Evolutionary conservation across 495 filamentous ascomycete genomes (phyloP).

Genomic region (Hypoxylon trugodes): DNA sequence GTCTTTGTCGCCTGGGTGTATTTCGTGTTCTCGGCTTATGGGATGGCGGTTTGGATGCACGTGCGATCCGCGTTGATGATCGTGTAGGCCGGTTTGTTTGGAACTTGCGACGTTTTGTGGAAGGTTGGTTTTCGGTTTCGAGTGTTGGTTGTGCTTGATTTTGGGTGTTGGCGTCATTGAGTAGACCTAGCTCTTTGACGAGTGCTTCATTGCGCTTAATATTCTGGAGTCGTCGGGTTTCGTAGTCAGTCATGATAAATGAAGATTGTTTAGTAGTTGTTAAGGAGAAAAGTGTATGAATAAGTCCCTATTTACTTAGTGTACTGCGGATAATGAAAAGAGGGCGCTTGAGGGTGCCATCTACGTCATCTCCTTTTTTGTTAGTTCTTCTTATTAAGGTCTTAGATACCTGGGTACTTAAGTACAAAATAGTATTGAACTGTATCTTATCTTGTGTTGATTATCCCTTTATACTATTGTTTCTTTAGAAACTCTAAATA

Average conservation of each 20-base stretch:
- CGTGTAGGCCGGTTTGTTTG: slow-evolving; percentile 27
- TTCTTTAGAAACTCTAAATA: no score
- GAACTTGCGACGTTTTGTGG: slow-evolving; percentile 33
- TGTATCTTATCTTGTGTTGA: no score
- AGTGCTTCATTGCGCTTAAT: slow-evolving; percentile 63
- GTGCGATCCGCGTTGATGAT: slow-evolving; percentile 39
- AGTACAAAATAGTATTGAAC: no score
- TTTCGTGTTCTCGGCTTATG: slow-evolving; percentile 6
- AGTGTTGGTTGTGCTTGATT: background rate
- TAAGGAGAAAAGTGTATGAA: background rate
- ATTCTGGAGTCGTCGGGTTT: slow-evolving; percentile 58
- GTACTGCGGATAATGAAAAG: no score
- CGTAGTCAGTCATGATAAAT: slow-evolving; percentile 23
- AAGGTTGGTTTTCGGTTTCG: background rate
- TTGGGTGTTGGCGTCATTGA: background rate
- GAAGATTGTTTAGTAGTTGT: background rate
- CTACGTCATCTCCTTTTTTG: background rate
- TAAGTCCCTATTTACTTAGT: no score
- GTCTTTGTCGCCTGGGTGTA: slow-evolving; percentile 10
- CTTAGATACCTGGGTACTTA: no score
- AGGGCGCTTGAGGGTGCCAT: no score
- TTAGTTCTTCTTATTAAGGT: no score
- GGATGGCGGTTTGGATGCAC: background rate
- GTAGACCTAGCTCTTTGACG: slow-evolving; percentile 51
- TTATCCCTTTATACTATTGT: no score